A percentile compares a stretch with the other conserved stretches of the same genome.
phyloP scores from a whole-genome alignment of 257 asterid genomes.

The Plantago elongata region DNA sequence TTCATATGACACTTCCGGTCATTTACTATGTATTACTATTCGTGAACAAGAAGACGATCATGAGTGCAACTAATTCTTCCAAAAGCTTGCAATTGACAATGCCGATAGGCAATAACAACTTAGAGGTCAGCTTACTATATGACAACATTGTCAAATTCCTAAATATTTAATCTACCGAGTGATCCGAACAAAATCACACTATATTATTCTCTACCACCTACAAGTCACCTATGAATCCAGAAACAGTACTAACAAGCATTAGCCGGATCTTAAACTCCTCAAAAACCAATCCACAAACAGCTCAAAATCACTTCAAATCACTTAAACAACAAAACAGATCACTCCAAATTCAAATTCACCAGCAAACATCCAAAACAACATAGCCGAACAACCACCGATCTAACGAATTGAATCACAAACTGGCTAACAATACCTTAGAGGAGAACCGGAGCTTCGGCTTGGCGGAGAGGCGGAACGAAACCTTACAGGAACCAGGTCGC shows the following conservation, averaged over 20 bases:
- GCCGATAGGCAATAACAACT: too few species aligned
- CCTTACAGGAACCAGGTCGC: constrained; percentile 24
- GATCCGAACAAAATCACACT: neutral
- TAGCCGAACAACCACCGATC: constrained; percentile 1
- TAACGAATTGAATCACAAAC: neutral
- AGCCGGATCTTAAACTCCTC: too few species aligned
- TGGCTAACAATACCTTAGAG: constrained; percentile 41
- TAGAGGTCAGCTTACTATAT: neutral
- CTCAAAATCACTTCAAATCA: too few species aligned
- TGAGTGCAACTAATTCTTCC: too few species aligned
- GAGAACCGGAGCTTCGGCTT: constrained; percentile 55
- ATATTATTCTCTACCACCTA: too few species aligned
- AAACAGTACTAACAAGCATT: too few species aligned
- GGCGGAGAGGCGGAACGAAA: constrained; percentile 50
- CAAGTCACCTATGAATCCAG: too few species aligned
- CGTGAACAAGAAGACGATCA: neutral
- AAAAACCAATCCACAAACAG: too few species aligned
- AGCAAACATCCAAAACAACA: neutral
- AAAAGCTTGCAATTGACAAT: neutral
- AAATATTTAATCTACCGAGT: neutral
- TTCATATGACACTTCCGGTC: neutral
- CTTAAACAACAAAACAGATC: neutral
- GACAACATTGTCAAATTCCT: neutral
- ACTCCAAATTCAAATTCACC: neutral
- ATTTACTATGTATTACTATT: neutral